Base-by-base conservation (phyloP, 768 basidiomycete genomes). In the Xanthoconium purpureum region DNA sequence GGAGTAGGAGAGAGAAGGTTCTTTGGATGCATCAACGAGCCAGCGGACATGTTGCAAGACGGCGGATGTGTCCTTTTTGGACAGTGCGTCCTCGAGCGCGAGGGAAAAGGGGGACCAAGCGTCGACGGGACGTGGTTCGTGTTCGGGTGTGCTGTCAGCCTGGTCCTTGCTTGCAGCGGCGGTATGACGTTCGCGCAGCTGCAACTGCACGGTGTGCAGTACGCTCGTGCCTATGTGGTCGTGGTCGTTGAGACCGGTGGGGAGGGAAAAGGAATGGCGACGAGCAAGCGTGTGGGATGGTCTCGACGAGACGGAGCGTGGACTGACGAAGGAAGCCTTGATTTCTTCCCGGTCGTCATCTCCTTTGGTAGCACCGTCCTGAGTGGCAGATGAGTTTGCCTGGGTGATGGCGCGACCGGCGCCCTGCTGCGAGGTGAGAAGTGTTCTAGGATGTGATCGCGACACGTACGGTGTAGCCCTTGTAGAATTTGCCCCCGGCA, bases 331-430 rank as follows among this genome's bases (percentile, higher is more conserved):
- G 46, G 71, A 67, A 1, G 66, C 50, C 11, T 69, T 59, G 28
- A 70, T 53, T 0, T 90, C 87, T 0, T 88, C 84, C 20, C 65
- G 69, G 24, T 90, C 89, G 55, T 91, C 88, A 39, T 74, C 69
- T 61, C 83, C 77, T 29, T 63, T 67, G 37, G 75, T 62, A 2
- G 73, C 63, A 14, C 75, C 75, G 60, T 89, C 87, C 39, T 82
- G 76, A 2, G 81, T 76, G 9, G 82, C 77, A 2, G 84, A 74
- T 1, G 83, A 75, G 60, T 86, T 87, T 12, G 85, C 88, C 50
- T 91, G 89, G 1, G 87, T 86, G 18, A 89, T 79, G 48, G 87
- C 79, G 47, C 91, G 82, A 11, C 84, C 86, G 2, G 85, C 80
- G 35, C 81, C 83, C 89, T 90, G 66, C 18, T 56, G 38, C 15